Base-by-base conservation (phyloP, 2,329 filamentous ascomycete genomes). In the Niveomyces coronatus region DNA sequence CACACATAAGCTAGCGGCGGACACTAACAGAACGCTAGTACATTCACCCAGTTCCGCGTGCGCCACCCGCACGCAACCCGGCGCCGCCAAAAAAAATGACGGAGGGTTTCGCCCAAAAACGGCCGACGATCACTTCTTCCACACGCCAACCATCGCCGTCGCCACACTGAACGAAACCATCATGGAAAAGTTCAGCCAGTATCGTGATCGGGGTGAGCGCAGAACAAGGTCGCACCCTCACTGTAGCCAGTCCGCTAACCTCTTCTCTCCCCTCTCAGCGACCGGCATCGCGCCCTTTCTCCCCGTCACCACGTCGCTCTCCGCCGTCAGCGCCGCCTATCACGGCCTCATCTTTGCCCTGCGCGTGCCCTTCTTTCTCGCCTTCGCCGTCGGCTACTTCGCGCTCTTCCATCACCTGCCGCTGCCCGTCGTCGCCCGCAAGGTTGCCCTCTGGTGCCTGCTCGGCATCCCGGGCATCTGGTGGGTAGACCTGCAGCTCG, bases 401-500 rank as follows among this genome's bases (percentile, higher is more conserved):
- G 55, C 84, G 43, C 52, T 94, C 44, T 71, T 96, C 37, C 85
- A 89, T 63, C 84, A 81, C 71, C 73, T 94, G 11, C 87, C 87
- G 0, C 31, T 76, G 15, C 72, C 72, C 11, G 60, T 65, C 22
- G 57, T 69, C 42, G 53, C 79, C 30, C 86, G 86, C 53, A 96
- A 96, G 63, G 76, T 84, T 10, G 76, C 86, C 34, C 65, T 96
- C 37, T 96, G 91, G 89, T 74, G 78, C 44, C 74, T 96, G 47
- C 74, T 98, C 49, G 82, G 79, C 26, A 82, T 94, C 42, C 86
- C 88, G 0, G 89, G 91, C 19, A 85, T 98, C 41, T 96, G 88
- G 87, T 96, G 89, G 89, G 81, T 95, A 40, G 91, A 98, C 61
- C 68, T 98, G n/a, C 89, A 95, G 60, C 85, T 98, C 47, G 91